These are phyloP conservation scores for Grosmannia huntii DNA, from an alignment of 2,329 filamentous ascomycete species.

Conservation along the genomic window DNA sequence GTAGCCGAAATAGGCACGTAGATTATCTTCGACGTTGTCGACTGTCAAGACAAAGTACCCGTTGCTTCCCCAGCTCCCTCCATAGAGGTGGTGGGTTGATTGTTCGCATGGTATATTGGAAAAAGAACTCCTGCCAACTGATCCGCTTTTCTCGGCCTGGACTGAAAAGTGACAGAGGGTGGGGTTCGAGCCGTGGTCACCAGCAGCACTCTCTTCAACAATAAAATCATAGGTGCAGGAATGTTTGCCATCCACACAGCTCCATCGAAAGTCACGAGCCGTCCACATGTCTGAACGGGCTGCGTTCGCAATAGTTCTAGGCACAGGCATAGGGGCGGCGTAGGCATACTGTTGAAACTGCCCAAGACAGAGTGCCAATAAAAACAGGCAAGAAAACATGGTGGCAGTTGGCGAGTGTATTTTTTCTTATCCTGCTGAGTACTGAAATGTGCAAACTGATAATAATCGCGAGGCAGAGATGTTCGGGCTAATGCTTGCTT, in stretches of 20 bases:
- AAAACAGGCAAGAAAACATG: constrained; percentile 7
- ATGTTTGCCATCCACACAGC: constrained; percentile 7
- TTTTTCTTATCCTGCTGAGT: not conserved
- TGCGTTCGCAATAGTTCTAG: not conserved
- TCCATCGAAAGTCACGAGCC: constrained; percentile 9
- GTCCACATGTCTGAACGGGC: constrained; percentile 3
- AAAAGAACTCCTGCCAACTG: constrained; percentile 5
- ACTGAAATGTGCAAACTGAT: not conserved
- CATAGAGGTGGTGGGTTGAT: constrained; percentile 8
- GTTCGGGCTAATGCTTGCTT: not conserved
- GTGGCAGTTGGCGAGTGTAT: constrained; percentile 2
- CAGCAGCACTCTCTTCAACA: constrained; percentile 4
- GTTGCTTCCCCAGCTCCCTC: constrained; percentile 11
- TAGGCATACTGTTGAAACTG: not conserved
- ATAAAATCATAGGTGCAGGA: constrained; percentile 11
- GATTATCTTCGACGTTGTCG: constrained; percentile 8
- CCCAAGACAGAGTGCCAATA: not conserved
- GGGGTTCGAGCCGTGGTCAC: not conserved
- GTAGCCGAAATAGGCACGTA: constrained; percentile 14
- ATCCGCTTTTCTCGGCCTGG: not conserved
- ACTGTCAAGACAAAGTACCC: constrained; percentile 14
- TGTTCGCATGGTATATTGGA: constrained; percentile 8
- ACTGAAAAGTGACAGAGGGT: constrained; percentile 8
- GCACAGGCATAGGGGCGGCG: not conserved
- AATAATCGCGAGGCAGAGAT: not conserved